Evolutionary conservation across 495 filamentous ascomycete species (phyloP), one percentile per base, ranked within the genome.

Genomic region (Ramalina peruviana): DNA sequence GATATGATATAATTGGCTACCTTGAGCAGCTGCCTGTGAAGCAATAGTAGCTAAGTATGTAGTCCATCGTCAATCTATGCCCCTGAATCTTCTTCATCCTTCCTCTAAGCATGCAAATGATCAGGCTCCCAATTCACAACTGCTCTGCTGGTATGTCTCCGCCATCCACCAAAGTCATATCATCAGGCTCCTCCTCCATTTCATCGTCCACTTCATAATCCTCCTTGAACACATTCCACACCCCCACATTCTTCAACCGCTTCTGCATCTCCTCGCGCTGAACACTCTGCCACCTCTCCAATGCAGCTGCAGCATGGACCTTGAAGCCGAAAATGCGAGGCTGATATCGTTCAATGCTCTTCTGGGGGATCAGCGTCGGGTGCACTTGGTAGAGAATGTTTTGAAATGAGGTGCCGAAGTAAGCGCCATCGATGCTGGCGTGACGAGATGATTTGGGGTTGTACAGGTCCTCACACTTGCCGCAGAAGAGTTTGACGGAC

Each of bases 301-400:
- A 67, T 4, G 92, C 86, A 1, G 92, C 92, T 21, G 80, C 76
- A 2, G 88, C 85, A 68, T 97, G 92, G 7, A 96, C 87, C 58
- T 84, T 86, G 73, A 98, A 98, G 15, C 92, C 92, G 65, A 88
- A 98, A 43, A 94, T 82, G 40, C 82, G 75, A 15, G 93, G 93
- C 45, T 87, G 77, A 63, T 95, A 95, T 42, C 90, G 76, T 49
- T 88, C 82, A 49, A 78, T 71, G 63, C 74, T 85, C 76, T 97
- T 97, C 54, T 78, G 71, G 5, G 92, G 90, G 38, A 92, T 76
- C 40, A 97, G 67, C 2, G 84, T 80, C 2, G 93, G 92, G 59
- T 96, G 97, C 27, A 97, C 92, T 66, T 98, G 92, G 74, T 97
- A 97, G 47, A 98, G 78, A 66, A 98, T 96, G 63, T 94, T 95